Percentiles rank a stretch among this genome's conserved stretches.
phyloP scores from a whole-genome alignment of 768 basidiomycete genomes.

The Gloeophyllum trabeum region DNA sequence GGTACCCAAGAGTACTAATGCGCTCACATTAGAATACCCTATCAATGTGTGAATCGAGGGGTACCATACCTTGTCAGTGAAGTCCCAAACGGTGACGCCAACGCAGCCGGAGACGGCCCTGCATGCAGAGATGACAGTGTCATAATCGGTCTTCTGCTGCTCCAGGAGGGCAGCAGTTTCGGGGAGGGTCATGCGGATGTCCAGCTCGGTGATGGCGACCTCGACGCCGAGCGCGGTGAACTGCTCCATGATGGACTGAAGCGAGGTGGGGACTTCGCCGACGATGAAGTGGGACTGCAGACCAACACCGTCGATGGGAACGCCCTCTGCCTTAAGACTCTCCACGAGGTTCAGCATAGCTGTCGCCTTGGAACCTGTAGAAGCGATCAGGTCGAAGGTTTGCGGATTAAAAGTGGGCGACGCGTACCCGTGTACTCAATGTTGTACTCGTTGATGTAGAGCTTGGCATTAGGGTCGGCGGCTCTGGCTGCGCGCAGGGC shows the following conservation, averaged over 20 bases:
- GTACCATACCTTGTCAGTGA: slow-evolving; percentile 18
- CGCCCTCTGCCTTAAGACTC: slow-evolving; percentile 32
- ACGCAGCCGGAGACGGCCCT: slow-evolving; percentile 23
- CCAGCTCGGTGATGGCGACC: slow-evolving; percentile 59
- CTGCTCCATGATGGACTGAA: slow-evolving; percentile 35
- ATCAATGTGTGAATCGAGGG: no score
- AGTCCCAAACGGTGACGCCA: slow-evolving; percentile 30
- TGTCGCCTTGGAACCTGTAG: slow-evolving; percentile 38
- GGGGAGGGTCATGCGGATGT: slow-evolving; percentile 53
- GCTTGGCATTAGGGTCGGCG: slow-evolving; percentile 43
- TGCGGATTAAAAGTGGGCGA: background rate
- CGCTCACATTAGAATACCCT: no score
- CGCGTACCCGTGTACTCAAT: slow-evolving; percentile 12
- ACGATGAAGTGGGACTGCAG: slow-evolving; percentile 51
- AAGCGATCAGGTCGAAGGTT: background rate
- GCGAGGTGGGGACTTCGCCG: slow-evolving; percentile 34
- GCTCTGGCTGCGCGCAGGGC: slow-evolving; percentile 39
- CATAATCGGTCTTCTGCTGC: slow-evolving; percentile 48
- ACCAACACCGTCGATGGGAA: slow-evolving; percentile 52
- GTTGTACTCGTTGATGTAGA: slow-evolving; percentile 37
- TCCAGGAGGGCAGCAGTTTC: slow-evolving; percentile 34
- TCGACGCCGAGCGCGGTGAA: slow-evolving; percentile 52
- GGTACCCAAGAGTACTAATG: slow-evolving; percentile 24
- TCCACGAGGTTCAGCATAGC: slow-evolving; percentile 42
- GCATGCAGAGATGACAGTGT: slow-evolving; percentile 41